These are phyloP conservation scores for Heimioporus retisporus DNA, from an alignment of 1,284 basidiomycete species.

Conservation along the genomic window DNA sequence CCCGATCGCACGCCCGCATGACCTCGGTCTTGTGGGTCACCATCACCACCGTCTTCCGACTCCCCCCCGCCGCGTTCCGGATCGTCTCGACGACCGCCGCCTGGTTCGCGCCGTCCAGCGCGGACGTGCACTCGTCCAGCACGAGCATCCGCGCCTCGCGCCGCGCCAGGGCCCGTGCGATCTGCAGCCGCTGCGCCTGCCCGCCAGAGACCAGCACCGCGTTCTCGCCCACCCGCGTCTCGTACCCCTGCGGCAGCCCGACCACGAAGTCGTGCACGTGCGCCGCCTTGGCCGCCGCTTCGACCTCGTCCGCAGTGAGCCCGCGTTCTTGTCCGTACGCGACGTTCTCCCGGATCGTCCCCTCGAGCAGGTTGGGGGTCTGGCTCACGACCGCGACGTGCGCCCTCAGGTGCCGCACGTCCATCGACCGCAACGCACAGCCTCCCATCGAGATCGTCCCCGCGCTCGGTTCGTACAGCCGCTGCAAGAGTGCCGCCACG, in stretches of 20 bases:
- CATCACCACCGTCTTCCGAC: constrained; percentile 81
- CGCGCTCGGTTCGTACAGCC: constrained; percentile 82
- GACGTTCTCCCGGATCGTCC: constrained; percentile 88
- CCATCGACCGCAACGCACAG: constrained; percentile 61
- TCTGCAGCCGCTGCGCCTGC: constrained; percentile 93
- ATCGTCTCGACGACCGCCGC: constrained; percentile 85
- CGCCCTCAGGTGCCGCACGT: constrained; percentile 81
- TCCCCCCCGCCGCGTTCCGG: constrained; percentile 65
- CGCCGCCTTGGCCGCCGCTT: constrained; percentile 78
- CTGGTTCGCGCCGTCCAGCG: constrained; percentile 89
- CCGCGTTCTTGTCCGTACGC: constrained; percentile 70
- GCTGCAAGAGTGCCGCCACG: constrained; percentile 83
- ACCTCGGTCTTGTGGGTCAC: constrained; percentile 94
- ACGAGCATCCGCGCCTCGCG: constrained; percentile 78
- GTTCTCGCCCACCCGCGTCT: constrained; percentile 91
- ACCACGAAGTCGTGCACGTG: constrained; percentile 91
- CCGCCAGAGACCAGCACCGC: constrained; percentile 92
- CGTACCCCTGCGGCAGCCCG: constrained; percentile 85
- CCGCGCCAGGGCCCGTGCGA: constrained; percentile 89
- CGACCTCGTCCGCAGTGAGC: constrained; percentile 62
- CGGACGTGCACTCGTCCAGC: constrained; percentile 95
- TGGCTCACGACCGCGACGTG: constrained; percentile 91
- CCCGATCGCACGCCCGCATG: constrained; percentile 94
- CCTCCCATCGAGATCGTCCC: constrained; percentile 74
- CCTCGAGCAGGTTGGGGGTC: constrained; percentile 89